Evolutionary conservation across 148 eudicot genomes (phyloP).

Genomic region (Vaccinium macrocarpon): DNA sequence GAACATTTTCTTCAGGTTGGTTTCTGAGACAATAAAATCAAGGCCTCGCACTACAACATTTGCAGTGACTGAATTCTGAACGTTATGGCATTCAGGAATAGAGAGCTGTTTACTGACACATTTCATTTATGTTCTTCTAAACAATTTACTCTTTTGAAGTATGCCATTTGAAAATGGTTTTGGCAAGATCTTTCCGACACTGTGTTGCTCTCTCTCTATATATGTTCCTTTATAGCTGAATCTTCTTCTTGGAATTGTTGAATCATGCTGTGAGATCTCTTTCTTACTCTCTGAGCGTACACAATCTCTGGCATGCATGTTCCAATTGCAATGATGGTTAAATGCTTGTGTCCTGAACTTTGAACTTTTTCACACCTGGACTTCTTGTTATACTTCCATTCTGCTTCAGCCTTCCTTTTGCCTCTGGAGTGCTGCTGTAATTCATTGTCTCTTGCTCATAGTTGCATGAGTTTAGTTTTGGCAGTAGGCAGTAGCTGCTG

Average conservation of each 20-base stretch:
- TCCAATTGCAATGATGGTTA: neutral
- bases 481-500: neutral
- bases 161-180: neutral
- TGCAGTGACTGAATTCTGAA: no score
- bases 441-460: neutral
- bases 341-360: neutral
- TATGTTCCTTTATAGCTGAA: neutral
- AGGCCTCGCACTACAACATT: neutral
- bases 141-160: neutral
- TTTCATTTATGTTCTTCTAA: neutral
- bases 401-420: neutral
- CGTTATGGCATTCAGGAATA: neutral
- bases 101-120: neutral
- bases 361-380: neutral
- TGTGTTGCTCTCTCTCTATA: neutral
- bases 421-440: neutral
- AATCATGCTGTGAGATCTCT: constrained; percentile 2
- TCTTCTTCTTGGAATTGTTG: constrained; percentile 5
- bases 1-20: neutral
- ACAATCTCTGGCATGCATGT: neutral
- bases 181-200: neutral
- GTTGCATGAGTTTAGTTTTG: neutral
- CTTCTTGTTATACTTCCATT: neutral
- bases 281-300: neutral
- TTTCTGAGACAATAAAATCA: neutral